phyloP scores from a whole-genome alignment of 495 filamentous ascomycete genomes.

The Aspergillus avenaceus region DNA sequence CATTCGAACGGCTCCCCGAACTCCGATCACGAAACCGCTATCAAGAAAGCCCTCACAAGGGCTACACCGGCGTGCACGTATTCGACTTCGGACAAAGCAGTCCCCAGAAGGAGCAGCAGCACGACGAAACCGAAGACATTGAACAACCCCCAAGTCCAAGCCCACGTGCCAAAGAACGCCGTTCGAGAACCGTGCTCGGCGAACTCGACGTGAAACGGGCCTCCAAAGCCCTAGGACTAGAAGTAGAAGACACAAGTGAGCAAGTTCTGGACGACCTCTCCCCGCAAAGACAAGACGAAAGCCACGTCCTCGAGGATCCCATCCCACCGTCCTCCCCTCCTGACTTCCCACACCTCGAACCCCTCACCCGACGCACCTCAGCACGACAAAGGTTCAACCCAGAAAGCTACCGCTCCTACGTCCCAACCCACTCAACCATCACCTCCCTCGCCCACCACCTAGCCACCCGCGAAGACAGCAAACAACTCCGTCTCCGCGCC shows the following conservation, averaged over 20 bases:
- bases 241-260: conserved; percentile 23
- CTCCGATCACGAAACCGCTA: conserved; percentile 19
- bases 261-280: conserved; percentile 28
- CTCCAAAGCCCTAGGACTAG: conserved; percentile 20
- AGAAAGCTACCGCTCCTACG: conserved; percentile 23
- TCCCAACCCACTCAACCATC: conserved; percentile 13
- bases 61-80: conserved; percentile 28
- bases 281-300: conserved; percentile 13
- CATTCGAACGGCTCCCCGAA: conserved; percentile 25
- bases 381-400: conserved; percentile 16
- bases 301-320: conserved; percentile 9
- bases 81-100: conserved; percentile 28
- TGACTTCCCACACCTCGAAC: conserved; percentile 21
- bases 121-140: conserved; percentile 34
- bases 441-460: conserved; percentile 21
- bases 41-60: conserved; percentile 32
- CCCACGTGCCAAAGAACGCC: conserved; percentile 34
- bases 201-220: conserved; percentile 25
- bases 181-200: conserved; percentile 18
- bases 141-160: conserved; percentile 39
- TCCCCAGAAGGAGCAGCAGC: conserved; percentile 18
- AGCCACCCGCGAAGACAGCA: conserved; percentile 13
- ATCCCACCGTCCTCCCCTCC: conserved; percentile 35
- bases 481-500: conserved; percentile 13
- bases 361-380: conserved; percentile 15